These are phyloP conservation scores for Fonsecaea pedrosoi DNA, from an alignment of 2,329 filamentous ascomycete genomes.

Conservation along the genomic window DNA sequence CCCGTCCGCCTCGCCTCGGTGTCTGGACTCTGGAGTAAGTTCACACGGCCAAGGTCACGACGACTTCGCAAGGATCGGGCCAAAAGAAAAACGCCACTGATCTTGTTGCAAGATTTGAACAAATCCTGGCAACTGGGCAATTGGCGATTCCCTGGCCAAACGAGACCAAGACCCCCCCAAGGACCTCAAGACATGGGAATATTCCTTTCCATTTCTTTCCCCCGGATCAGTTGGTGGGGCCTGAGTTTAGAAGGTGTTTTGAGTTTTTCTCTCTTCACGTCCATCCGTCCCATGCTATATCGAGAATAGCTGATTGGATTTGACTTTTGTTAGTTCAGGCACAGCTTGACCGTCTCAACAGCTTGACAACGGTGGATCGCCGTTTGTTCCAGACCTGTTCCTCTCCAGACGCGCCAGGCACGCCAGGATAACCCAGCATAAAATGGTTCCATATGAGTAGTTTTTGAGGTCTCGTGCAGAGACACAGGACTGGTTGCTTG, in stretches of 20 bases:
- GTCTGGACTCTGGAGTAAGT: not conserved
- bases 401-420: too few relatives aligned
- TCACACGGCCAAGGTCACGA: not conserved
- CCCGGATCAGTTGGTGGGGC: not conserved
- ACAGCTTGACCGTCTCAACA: not conserved
- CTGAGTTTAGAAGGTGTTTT: too few relatives aligned
- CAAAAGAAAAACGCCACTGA: not conserved
- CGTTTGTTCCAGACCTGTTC: not conserved
- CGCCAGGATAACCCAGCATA: too few relatives aligned
- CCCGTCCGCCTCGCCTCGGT: not conserved
- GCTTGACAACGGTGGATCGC: not conserved
- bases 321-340: slow-evolving; percentile 9
- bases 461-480: not conserved
- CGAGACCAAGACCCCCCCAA: too few relatives aligned
- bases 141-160: not conserved
- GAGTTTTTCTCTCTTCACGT: too few relatives aligned
- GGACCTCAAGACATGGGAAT: not conserved
- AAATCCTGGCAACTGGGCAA: not conserved
- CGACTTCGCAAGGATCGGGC: not conserved
- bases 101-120: not conserved
- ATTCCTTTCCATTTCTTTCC: not conserved
- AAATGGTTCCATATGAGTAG: not conserved
- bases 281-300: not conserved
- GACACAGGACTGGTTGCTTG: too few relatives aligned
- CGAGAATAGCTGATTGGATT: not conserved